Base-by-base conservation (phyloP, 2,329 filamentous ascomycete species). In the Arthrobotrys sinensis region DNA sequence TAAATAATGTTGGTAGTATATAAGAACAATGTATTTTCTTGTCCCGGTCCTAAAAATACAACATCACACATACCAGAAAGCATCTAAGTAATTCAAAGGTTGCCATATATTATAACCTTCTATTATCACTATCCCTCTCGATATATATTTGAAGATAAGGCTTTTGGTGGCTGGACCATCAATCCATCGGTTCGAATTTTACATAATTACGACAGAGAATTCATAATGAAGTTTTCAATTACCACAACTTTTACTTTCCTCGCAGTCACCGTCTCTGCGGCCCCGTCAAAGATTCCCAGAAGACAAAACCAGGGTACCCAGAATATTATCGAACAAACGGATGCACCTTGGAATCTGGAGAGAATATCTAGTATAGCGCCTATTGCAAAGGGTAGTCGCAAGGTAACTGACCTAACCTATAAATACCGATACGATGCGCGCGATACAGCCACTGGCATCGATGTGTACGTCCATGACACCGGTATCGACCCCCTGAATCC, bases 381-480 rank as follows among this genome's bases (percentile, higher is more conserved):
- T 14, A 67, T 67, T 10, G 40, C n/a, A 28, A 24, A 16, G 7
- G 52, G 38, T 6, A 12, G 32, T 21, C 43, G 34, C 28, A 65
- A 65, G 6, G 19, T 38, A 2, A 65, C 62, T 11, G 57, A 21
- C 12, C 38, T 72, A n/a, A 14, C n/a, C 2, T 72, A 45, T 24
- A 57, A 48, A 12, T 72, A 72, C 34, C 32, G 60, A 46, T 72
- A 72, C 36, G 57, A 72, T 34, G 40, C 34, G 10, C n/a, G 32
- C 8, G 45, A 63, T 10, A 16, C 36, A 12, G 48, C 57, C 8
- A 10, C 24, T 11, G 68, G 57, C 32, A 46, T 72, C 14, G 68
- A 72, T 28, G 68, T 72, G 4, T 72, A 72, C 14, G 43, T 72
- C 24, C 46, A 64, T 19, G 68, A 64, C 24, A 53, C 34, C 12